Evolutionary conservation across 441 rosid species (phyloP), one percentile per base, ranked within the genome.

Genomic region (Erodium texanum): DNA sequence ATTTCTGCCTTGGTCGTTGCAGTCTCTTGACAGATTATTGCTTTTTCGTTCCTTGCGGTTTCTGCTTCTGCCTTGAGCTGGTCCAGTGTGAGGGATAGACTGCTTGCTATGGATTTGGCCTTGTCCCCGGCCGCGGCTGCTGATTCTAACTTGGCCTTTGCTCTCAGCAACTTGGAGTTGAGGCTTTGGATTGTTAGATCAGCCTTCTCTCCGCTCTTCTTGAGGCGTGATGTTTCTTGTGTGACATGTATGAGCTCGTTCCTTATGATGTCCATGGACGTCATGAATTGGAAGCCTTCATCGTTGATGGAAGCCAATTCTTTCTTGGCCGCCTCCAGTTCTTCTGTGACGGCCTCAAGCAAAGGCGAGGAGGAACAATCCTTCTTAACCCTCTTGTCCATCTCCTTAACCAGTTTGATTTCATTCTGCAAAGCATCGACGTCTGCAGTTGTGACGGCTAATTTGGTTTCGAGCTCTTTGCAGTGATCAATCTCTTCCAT

Each of bases 111-210:
- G 41, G 78, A 80, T 66, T 72, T 78, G 38, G 90, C 83, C 79
- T 86, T 86, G 71, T 73, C 84, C 77, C 82, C 89, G 5, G 81
- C 82, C 56, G 78, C 76, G 63, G 81, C 71, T 0, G 74, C 86
- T 5, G 84, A 69, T 81, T 86, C 93, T 69, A 85, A 34, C 73
- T 80, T 82, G 58, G 81, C 79, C 74, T 87, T 93, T 14, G 81
- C 92, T 72, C 86, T 82, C n/a, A 90, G 88, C 73, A 90, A 81
- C 87, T 93, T 90, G 1, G 91, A 70, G 36, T 89, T 84, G 68
- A 89, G 85, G 59, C 69, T 85, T 71, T 81, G 82, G 64, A 84
- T 81, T 19, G 76, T 82, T 3, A 45, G n/a, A 66, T 89, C 89
- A 4, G 77, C 69, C 70, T 81, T 87, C 64, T 71, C 82, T 69